These are phyloP conservation scores for Aspergillus conjunctus DNA, from an alignment of 495 filamentous ascomycete species.

Conservation along the genomic window DNA sequence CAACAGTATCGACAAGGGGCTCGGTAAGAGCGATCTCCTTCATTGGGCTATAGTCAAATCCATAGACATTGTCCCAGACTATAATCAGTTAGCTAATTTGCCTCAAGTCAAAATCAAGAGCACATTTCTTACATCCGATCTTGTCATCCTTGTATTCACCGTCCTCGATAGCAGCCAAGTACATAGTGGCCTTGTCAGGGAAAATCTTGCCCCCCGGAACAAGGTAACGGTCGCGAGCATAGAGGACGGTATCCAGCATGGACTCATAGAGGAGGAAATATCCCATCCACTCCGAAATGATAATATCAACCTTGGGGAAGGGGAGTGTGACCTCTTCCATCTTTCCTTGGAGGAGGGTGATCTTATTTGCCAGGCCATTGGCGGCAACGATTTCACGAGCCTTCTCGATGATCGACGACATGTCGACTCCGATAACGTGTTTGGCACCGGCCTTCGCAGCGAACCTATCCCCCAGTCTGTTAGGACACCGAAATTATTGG, in stretches of 20 bases:
- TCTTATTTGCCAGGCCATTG: slow-evolving; percentile 80
- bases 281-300: slow-evolving; percentile 99
- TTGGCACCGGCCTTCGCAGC: slow-evolving; percentile 91
- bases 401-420: slow-evolving; percentile 95
- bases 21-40: slow-evolving; percentile 81
- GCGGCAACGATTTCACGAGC: slow-evolving; percentile 85
- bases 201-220: slow-evolving; percentile 82
- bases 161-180: slow-evolving; percentile 85
- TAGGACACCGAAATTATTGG: slow-evolving; percentile 4
- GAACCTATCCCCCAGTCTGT: slow-evolving; percentile 65
- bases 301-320: slow-evolving; percentile 90
- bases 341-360: slow-evolving; percentile 90
- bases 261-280: slow-evolving; percentile 98
- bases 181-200: slow-evolving; percentile 87
- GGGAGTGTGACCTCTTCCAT: slow-evolving; percentile 95
- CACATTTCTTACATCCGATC: slow-evolving; percentile 65
- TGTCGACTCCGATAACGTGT: slow-evolving; percentile 94
- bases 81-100: slow-evolving; percentile 22
- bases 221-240: slow-evolving; percentile 90
- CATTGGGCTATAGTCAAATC: slow-evolving; percentile 94
- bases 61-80: slow-evolving; percentile 99
- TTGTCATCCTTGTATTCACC: slow-evolving; percentile 89
- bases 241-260: slow-evolving; percentile 96
- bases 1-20: slow-evolving; percentile 79
- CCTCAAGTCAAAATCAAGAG: slow-evolving; percentile 9